phyloP scores from a whole-genome alignment of 257 asterid species.

The Scutellaria barbata region DNA sequence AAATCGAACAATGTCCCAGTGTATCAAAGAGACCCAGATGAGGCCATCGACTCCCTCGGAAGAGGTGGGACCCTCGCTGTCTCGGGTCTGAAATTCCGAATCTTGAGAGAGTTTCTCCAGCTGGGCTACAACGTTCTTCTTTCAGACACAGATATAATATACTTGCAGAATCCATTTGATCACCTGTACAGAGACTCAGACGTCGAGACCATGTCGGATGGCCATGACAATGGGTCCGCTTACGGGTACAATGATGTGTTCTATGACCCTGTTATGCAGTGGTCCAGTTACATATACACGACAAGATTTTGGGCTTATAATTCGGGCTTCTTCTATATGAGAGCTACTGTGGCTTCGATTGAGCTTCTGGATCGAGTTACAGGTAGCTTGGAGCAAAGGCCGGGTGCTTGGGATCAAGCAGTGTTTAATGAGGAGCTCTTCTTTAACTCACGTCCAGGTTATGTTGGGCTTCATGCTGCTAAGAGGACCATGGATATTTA shows the following conservation, averaged over 20 bases:
- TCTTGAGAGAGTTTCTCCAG: conserved; percentile 66
- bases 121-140: conserved; percentile 63
- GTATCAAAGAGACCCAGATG: conserved; percentile 53
- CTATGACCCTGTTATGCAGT: conserved; percentile 60
- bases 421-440: conserved; percentile 60
- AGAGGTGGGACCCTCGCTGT: conserved; percentile 45
- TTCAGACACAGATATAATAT: conserved; percentile 60
- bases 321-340: conserved; percentile 60
- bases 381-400: conserved; percentile 39
- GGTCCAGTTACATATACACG: conserved; percentile 60
- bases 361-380: conserved; percentile 66
- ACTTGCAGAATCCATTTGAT: conserved; percentile 58
- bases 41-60: conserved; percentile 42
- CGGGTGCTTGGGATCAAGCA: conserved; percentile 60
- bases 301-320: conserved; percentile 63
- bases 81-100: conserved; percentile 55
- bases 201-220: conserved; percentile 65
- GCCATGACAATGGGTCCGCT: conserved; percentile 57
- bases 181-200: conserved; percentile 54
- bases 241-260: conserved; percentile 56
- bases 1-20: conserved; percentile 46
- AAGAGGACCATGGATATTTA: conserved; percentile 58
- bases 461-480: conserved; percentile 57
- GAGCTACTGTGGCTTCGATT: conserved; percentile 60
- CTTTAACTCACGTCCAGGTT: conserved; percentile 59